phyloP scores from a whole-genome alignment of 495 filamentous ascomycete genomes.

The Penicillium subrubescens region DNA sequence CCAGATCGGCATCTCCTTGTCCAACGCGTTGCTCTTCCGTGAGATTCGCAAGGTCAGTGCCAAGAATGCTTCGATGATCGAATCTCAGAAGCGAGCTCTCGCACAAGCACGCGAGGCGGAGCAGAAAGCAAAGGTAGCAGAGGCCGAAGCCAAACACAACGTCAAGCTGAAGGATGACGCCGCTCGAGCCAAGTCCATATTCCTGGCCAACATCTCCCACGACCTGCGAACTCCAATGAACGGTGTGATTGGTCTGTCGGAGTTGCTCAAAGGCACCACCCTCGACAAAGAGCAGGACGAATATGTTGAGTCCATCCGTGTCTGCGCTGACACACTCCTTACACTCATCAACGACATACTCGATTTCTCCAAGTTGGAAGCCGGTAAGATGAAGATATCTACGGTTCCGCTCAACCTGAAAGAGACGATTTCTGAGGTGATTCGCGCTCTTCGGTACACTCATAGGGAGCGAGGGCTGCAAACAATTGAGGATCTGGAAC shows the following conservation, averaged over 20 bases:
- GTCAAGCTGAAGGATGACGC: constrained; percentile 90
- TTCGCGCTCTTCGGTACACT: constrained; percentile 81
- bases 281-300: constrained; percentile 82
- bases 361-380: constrained; percentile 91
- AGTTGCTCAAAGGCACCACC: constrained; percentile 76
- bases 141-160: constrained; percentile 81
- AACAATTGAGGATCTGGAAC: constrained; percentile 68
- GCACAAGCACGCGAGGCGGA: constrained; percentile 79
- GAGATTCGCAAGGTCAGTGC: constrained; percentile 76
- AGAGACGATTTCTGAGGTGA: constrained; percentile 85
- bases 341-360: constrained; percentile 94
- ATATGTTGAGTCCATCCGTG: constrained; percentile 88
- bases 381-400: constrained; percentile 93
- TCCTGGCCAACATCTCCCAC: constrained; percentile 90
- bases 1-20: constrained; percentile 85
- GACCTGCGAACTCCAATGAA: constrained; percentile 85
- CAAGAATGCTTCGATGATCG: constrained; percentile 84
- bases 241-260: constrained; percentile 87
- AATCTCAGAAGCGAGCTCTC: constrained; percentile 80
- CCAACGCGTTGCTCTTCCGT: constrained; percentile 84
- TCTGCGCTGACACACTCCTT: constrained; percentile 88
- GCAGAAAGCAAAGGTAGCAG: constrained; percentile 78
- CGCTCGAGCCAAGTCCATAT: constrained; percentile 86
- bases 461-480: constrained; percentile 76
- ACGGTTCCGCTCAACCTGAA: constrained; percentile 81